phyloP scores from a whole-genome alignment of 2,329 filamentous ascomycete genomes.

The Neofusicoccum parvum region DNA sequence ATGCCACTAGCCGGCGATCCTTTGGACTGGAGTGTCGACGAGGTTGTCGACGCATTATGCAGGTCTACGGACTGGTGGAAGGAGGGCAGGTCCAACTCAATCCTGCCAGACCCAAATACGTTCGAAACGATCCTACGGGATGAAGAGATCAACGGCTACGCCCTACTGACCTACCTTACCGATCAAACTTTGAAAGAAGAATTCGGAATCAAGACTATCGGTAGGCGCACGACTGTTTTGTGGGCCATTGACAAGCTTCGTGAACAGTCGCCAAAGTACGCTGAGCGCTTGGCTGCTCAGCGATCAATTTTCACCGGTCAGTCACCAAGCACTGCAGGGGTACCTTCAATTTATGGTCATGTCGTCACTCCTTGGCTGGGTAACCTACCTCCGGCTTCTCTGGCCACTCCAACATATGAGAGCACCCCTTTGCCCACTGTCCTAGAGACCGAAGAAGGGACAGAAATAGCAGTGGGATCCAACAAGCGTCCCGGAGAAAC shows the following conservation, averaged over 20 bases:
- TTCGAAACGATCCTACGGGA: conserved; percentile 62
- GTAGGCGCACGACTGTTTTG: conserved; percentile 60
- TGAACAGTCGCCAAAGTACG: conserved; percentile 54
- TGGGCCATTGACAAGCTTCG: conserved; percentile 62
- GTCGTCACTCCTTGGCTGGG: background rate
- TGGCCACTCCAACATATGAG: background rate
- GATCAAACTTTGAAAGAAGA: conserved; percentile 53
- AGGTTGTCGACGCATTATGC: conserved; percentile 69
- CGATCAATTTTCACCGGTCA: background rate
- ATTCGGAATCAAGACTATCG: conserved; percentile 60
- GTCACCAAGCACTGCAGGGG: conserved; percentile 1
- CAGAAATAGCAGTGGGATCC: background rate
- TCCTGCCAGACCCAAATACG: conserved; percentile 53
- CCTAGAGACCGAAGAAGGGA: background rate
- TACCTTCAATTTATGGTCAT: background rate
- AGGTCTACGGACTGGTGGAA: conserved; percentile 48
- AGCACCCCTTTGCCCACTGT: background rate
- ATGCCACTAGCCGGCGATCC: conserved; percentile 57
- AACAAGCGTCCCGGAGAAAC: conserved; percentile 26
- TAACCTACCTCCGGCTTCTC: conserved; percentile 21
- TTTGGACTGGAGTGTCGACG: conserved; percentile 71
- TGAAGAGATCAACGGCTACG: conserved; percentile 66
- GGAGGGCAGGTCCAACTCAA: conserved; percentile 46
- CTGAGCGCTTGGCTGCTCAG: conserved; percentile 22
- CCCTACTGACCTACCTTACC: conserved; percentile 61